Percentiles rank a stretch among this genome's conserved stretches.
phyloP scores from a whole-genome alignment of 225 moss, liverwort and hornwort species.

The Rhytidiadelphus loreus region DNA sequence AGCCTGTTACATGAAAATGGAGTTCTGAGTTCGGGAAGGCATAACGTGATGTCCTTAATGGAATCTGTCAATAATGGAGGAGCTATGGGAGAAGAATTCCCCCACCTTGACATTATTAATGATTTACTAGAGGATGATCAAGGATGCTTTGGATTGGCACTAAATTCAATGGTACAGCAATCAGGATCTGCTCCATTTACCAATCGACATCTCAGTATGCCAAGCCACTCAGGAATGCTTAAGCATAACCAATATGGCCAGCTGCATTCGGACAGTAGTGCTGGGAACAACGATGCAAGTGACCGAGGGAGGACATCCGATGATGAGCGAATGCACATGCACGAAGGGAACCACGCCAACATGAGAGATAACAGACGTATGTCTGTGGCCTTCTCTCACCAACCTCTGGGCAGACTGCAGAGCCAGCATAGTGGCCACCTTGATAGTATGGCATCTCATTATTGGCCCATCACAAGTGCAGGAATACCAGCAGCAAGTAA shows the following conservation, averaged over 20 bases:
- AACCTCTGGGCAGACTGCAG: constrained; percentile 60
- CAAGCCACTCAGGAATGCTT: constrained; percentile 49
- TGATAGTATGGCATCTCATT: constrained; percentile 73
- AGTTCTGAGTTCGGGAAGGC: constrained; percentile 29
- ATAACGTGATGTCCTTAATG: constrained; percentile 24
- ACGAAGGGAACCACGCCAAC: constrained; percentile 27
- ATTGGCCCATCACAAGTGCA: constrained; percentile 70
- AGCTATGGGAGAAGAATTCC: constrained; percentile 89
- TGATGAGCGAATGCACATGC: constrained; percentile 43
- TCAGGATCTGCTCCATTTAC: constrained; percentile 42
- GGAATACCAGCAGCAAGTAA: constrained; percentile 52
- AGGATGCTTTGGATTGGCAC: constrained; percentile 60
- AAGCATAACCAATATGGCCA: constrained; percentile 79
- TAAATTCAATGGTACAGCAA: constrained; percentile 60
- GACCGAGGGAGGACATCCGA: constrained; percentile 67
- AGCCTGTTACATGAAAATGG: constrained; percentile 37
- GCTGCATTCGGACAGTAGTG: constrained; percentile 35
- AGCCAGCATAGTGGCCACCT: constrained; percentile 75
- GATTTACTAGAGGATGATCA: constrained; percentile 92
- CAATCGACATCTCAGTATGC: constrained; percentile 40
- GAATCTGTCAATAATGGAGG: constrained; percentile 59
- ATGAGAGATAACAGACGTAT: constrained; percentile 56
- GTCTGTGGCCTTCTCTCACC: constrained; percentile 51
- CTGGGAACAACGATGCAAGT: constrained; percentile 48
- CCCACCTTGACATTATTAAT: constrained; percentile 96